Evolutionary conservation across 306 rosid species (phyloP).

Genomic region (Geum urbanum): DNA sequence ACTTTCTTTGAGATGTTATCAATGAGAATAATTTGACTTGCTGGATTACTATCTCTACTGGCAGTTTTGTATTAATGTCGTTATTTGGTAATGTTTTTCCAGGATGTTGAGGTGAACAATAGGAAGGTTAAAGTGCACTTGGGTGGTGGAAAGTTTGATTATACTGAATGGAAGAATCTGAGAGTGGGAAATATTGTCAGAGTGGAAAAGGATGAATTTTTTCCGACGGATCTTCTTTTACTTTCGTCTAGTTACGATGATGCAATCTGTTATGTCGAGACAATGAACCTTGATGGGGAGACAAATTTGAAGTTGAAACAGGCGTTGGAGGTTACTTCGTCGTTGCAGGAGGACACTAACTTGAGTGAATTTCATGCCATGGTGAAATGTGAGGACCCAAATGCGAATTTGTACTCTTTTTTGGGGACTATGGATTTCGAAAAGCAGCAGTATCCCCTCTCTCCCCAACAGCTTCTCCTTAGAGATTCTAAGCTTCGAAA

Average conservation of each 20-base stretch:
- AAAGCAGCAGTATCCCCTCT: constrained; percentile 55
- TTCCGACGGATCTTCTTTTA: constrained; percentile 85
- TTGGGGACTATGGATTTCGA: constrained; percentile 69
- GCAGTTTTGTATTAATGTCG: not conserved
- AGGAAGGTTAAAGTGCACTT: constrained; percentile 66
- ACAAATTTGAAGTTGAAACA: constrained; percentile 88
- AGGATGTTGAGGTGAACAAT: constrained; percentile 82
- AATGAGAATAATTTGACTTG: not conserved
- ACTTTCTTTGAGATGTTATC: not conserved
- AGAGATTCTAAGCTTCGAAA: constrained; percentile 94
- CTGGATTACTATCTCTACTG: not conserved
- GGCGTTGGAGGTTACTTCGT: constrained; percentile 73
- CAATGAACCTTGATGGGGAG: constrained; percentile 98
- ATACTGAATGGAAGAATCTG: constrained; percentile 76
- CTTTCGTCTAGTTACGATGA: constrained; percentile 90
- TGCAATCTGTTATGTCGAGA: constrained; percentile 90
- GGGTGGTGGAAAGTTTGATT: constrained; percentile 51
- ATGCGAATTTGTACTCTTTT: constrained; percentile 83
- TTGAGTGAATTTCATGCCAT: constrained; percentile 54
- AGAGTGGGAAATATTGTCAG: constrained; percentile 82
- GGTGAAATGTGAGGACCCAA: constrained; percentile 87
- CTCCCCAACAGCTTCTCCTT: constrained; percentile 86
- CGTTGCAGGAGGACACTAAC: constrained; percentile 44
- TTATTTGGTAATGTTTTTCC: constrained; percentile 17
- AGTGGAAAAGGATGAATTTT: constrained; percentile 78